Base-by-base conservation (phyloP, 2,329 filamentous ascomycete species). In the Cladosporium sp. region DNA sequence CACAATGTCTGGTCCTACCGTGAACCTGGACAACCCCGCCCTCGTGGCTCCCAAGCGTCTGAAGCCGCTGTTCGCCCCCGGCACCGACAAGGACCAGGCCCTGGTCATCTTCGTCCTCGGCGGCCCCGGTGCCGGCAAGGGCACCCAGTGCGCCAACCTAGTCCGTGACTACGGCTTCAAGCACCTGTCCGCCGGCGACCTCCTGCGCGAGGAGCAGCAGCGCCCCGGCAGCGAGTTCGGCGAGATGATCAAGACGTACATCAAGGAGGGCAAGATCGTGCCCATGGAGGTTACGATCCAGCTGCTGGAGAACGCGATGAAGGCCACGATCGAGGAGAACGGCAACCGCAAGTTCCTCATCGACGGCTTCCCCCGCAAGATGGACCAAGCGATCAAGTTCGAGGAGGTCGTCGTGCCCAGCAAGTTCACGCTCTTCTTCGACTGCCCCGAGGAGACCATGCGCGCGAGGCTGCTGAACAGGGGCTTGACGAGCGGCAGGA, bases 271-370 rank as follows among this genome's bases (percentile, higher is more conserved):
- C 55, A 84, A 84, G 63, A 98, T 98, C 70, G 93, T 98, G 58
- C 93, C 93, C n/a, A 95, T 95, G 89, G 92, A 97, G 72, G 90
- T 97, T 46, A 98, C 93, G 4, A 86, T 98, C 55, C 86, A 91
- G 64, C 75, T 98, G 34, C 81, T 98, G 41, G 91, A 96, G 74
- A 95, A 95, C 71, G 89, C 91, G 54, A 97, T 98, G 89, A 79
- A 78, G 53, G 82, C 80, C 8, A 78, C 81, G 10, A 81, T 95
- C 49, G 66, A 77, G 52, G 72, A 77, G 53, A 71, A 74, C 7
- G 69, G 66, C 58, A 85, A 83, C 69, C 80, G 80, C 49, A 83
- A 87, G 64, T 97, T 97, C 77, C 66, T 86, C 59, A 83, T 86
- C 56, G 83, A 86, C 60, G 83, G 93, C 10, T 98, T 97, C 77